A percentile compares a stretch with the other conserved stretches of the same genome.
Evolutionary conservation across 1,139 yeast species (phyloP).

Genomic region (Kodamaea arcana): DNA sequence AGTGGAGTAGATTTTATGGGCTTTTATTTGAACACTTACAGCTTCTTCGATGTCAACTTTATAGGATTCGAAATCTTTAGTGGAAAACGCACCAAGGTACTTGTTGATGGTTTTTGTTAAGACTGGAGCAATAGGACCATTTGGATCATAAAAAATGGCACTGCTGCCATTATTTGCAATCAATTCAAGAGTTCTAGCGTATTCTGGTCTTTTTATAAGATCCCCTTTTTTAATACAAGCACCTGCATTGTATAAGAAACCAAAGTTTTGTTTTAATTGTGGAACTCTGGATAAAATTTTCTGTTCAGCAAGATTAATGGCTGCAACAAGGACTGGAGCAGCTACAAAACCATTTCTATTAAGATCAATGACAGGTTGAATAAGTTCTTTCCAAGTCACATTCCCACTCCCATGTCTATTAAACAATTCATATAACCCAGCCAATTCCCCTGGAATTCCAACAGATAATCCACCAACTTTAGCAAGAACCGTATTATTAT

Average conservation of each 20-base stretch:
- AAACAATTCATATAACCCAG: slow-evolving; percentile 67
- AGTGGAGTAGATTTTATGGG: slow-evolving; percentile 58
- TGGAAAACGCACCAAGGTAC: slow-evolving; percentile 59
- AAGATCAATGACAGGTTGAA: slow-evolving; percentile 70
- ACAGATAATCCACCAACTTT: slow-evolving; percentile 80
- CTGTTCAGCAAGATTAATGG: slow-evolving; percentile 19
- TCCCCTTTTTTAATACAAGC: slow-evolving; percentile 53
- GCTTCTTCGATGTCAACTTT: slow-evolving; percentile 54
- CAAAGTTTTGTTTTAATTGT: slow-evolving; percentile 44
- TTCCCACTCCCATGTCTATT: slow-evolving; percentile 64
- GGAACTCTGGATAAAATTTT: slow-evolving; percentile 29
- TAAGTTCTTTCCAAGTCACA: slow-evolving; percentile 65
- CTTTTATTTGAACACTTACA: slow-evolving; percentile 38
- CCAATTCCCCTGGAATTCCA: slow-evolving; percentile 86
- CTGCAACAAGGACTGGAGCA: slow-evolving; percentile 41
- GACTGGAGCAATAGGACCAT: slow-evolving; percentile 63
- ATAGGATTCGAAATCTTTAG: slow-evolving; percentile 64
- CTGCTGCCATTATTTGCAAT: slow-evolving; percentile 74
- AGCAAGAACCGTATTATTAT: slow-evolving; percentile 40
- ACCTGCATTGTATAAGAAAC: slow-evolving; percentile 42
- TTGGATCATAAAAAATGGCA: slow-evolving; percentile 77
- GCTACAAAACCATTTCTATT: slow-evolving; percentile 68
- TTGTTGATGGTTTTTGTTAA: slow-evolving; percentile 43
- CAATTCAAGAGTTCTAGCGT: slow-evolving; percentile 62
- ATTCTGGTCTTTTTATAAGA: slow-evolving; percentile 49